These are phyloP conservation scores for Mycosphaerelloides madeirae DNA, from an alignment of 2,329 filamentous ascomycete genomes.

Conservation along the genomic window DNA sequence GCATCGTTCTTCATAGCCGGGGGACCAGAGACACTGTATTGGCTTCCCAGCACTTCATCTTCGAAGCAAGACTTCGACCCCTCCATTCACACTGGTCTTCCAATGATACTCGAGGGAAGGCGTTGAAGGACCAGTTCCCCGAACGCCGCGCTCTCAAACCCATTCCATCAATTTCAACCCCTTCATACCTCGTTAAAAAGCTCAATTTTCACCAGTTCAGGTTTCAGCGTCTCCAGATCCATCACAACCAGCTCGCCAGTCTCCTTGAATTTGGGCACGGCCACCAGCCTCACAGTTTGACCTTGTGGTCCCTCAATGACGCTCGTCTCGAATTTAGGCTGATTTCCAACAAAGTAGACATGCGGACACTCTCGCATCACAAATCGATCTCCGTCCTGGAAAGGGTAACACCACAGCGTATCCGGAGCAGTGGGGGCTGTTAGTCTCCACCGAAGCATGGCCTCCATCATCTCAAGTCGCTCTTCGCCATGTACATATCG, in stretches of 20 bases:
- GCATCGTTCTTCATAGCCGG: too few relatives aligned
- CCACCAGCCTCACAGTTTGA: constrained; percentile 71
- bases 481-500: constrained; percentile 76
- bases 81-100: too few relatives aligned
- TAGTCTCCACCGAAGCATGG: constrained; percentile 87
- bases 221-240: constrained; percentile 78
- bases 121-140: too few relatives aligned
- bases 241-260: constrained; percentile 77
- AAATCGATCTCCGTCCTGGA: constrained; percentile 89
- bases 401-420: constrained; percentile 94
- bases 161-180: background rate
- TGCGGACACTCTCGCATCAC: constrained; percentile 82
- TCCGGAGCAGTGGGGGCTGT: constrained; percentile 92
- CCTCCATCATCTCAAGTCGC: constrained; percentile 84
- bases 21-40: too few relatives aligned
- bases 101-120: too few relatives aligned
- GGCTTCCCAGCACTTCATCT: too few relatives aligned
- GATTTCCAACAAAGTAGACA: constrained; percentile 68
- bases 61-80: too few relatives aligned
- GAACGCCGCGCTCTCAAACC: too few relatives aligned
- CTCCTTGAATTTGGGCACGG: constrained; percentile 74
- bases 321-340: constrained; percentile 59
- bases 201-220: constrained; percentile 62
- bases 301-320: constrained; percentile 51
- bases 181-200: constrained; percentile 25